phyloP scores from a whole-genome alignment of 495 filamentous ascomycete genomes.

The Elasticomyces elasticus region DNA sequence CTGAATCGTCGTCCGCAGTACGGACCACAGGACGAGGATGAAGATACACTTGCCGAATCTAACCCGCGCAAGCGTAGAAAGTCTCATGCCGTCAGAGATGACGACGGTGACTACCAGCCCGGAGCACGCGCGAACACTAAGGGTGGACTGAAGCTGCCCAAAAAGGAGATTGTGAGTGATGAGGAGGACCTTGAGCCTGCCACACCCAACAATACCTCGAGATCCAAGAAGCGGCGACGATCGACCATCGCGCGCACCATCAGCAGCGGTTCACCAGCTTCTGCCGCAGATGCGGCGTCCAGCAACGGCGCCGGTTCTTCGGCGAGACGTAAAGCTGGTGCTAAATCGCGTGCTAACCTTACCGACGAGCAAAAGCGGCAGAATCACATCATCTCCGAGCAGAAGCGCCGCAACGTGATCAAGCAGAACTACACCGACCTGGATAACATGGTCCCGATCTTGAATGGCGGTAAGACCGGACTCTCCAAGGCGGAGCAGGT shows the following conservation, averaged over 20 bases:
- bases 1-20: neutral
- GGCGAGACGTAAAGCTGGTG: neutral
- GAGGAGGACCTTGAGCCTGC: neutral
- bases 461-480: constrained; percentile 47
- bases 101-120: constrained; percentile 1
- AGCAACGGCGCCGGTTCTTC: neutral
- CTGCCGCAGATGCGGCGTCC: neutral
- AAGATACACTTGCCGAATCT: neutral
- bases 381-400: constrained; percentile 83
- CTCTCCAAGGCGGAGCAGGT: constrained; percentile 75
- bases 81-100: neutral
- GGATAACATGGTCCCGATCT: constrained; percentile 56
- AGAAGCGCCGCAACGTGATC: constrained; percentile 72
- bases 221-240: neutral
- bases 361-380: constrained; percentile 74
- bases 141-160: constrained; percentile 3
- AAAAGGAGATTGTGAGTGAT: constrained; percentile 1
- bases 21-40: neutral
- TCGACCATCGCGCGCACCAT: neutral
- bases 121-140: neutral
- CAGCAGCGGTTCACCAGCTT: neutral
- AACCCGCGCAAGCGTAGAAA: constrained; percentile 3
- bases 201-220: neutral
- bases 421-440: constrained; percentile 68
- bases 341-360: constrained; percentile 56